Conservation (phyloP, 108 stramenopile species). For the Conticribra weissflogii region DNA sequence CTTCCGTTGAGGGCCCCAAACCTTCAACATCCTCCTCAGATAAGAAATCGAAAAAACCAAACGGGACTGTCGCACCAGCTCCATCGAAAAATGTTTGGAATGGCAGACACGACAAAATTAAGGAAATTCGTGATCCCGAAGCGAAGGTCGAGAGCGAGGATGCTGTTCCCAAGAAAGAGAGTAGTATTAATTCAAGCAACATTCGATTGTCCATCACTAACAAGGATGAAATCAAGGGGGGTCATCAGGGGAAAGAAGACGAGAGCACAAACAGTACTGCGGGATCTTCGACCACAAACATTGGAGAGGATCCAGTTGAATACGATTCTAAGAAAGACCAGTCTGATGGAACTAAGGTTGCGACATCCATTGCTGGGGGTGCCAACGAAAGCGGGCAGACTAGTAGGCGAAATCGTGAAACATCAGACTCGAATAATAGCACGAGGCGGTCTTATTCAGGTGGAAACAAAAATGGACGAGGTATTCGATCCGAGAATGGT, state of each 20-base stretch:
- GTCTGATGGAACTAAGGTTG: constrained; percentile 4
- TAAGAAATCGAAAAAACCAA: constrained; percentile 2
- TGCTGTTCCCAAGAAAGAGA: not conserved
- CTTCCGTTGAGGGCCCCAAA: constrained; percentile 1
- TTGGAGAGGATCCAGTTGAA: constrained; percentile 19
- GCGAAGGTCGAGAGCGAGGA: not conserved
- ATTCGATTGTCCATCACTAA: constrained; percentile 6
- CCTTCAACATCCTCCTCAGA: constrained; percentile 7
- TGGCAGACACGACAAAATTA: constrained; percentile 40
- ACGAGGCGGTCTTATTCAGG: not conserved
- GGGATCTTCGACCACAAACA: constrained; percentile 37
- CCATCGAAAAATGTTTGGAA: constrained; percentile 40
- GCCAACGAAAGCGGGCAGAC: not conserved
- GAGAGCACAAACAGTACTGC: constrained; percentile 44
- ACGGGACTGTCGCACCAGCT: constrained; percentile 2
- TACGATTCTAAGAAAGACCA: not conserved
- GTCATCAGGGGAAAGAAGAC: constrained; percentile 14
- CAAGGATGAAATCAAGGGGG: constrained; percentile 1
- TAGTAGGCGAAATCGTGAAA: not conserved
- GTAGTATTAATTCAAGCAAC: not conserved
- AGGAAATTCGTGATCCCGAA: constrained; percentile 15
- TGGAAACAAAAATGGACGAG: not conserved
- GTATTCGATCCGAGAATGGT: constrained; percentile 1
- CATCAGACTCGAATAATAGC: not conserved
- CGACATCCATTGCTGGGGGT: not conserved